A percentile compares a stretch with the other conserved stretches of the same genome.
phyloP scores from a whole-genome alignment of 202 grass and related monocot species.

The Bolboschoenoplectus hybrid region DNA sequence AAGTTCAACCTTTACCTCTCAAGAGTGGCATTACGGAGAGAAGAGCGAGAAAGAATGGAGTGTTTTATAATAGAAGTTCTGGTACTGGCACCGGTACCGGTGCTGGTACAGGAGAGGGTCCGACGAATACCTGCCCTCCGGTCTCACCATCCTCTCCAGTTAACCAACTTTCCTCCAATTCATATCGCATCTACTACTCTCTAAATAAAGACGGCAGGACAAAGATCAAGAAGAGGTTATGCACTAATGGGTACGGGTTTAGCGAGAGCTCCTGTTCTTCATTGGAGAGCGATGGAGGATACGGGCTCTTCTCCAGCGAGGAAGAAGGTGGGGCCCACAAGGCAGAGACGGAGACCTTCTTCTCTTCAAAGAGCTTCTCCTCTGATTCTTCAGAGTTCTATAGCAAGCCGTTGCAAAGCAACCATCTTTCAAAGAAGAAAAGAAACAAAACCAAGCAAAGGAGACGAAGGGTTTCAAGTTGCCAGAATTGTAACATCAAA shows the following conservation, averaged over 20 bases:
- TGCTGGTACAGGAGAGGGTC: constrained; percentile 1
- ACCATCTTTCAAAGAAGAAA: constrained; percentile 36
- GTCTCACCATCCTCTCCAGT: constrained; percentile 5
- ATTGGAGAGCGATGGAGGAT: constrained; percentile 43
- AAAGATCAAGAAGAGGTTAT: constrained; percentile 48
- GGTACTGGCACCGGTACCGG: constrained; percentile 37
- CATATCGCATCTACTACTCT: constrained; percentile 25
- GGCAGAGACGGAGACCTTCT: constrained; percentile 53
- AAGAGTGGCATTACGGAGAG: not conserved
- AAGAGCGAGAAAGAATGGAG: not conserved
- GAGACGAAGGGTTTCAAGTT: constrained; percentile 41
- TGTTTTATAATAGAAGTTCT: constrained; percentile 42
- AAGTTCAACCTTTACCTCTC: constrained; percentile 19
- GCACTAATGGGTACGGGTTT: constrained; percentile 58
- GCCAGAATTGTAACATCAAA: constrained; percentile 60
- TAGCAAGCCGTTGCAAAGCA: constrained; percentile 29
- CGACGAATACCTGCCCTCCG: not conserved
- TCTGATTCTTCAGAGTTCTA: constrained; percentile 97
- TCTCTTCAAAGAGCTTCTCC: constrained; percentile 74
- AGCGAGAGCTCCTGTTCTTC: constrained; percentile 59
- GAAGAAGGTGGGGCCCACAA: constrained; percentile 40
- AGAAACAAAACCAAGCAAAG: constrained; percentile 35
- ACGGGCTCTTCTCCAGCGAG: constrained; percentile 65
- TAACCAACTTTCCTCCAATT: not conserved
- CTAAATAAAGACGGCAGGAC: constrained; percentile 29